A percentile compares a stretch with the other conserved stretches of the same genome.
Evolutionary conservation across 257 asterid species (phyloP).

Genomic region (Solanum neorickii): DNA sequence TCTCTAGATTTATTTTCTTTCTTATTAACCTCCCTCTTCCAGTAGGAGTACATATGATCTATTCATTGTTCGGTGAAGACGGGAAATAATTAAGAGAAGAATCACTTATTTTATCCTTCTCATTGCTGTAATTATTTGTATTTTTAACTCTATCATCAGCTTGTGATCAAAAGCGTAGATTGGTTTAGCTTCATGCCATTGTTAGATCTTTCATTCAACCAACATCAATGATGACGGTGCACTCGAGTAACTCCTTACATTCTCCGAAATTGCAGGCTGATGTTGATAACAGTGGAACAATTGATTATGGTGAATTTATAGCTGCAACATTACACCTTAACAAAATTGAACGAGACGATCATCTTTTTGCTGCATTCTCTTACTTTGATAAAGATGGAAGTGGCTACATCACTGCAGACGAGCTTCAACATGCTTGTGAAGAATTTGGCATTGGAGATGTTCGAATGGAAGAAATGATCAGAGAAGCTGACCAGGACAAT

Average conservation of each 20-base stretch:
- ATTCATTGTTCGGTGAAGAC: not conserved
- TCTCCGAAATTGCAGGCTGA: slow-evolving; percentile 53
- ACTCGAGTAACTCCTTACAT: not conserved
- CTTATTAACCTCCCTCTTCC: not conserved
- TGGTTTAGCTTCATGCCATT: not conserved
- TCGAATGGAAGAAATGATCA: slow-evolving; percentile 76
- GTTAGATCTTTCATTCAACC: not conserved
- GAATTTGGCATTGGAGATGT: slow-evolving; percentile 51
- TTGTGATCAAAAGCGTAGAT: not conserved
- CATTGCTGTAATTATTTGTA: not conserved
- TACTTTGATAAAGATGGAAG: slow-evolving; percentile 16
- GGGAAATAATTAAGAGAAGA: not conserved
- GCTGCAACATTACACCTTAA: slow-evolving; percentile 86
- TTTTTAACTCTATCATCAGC: not conserved
- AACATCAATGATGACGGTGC: not conserved
- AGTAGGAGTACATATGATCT: not conserved
- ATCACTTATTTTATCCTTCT: not conserved
- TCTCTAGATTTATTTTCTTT: not conserved
- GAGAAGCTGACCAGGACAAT: slow-evolving; percentile 78
- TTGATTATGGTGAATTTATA: slow-evolving; percentile 78
- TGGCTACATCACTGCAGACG: slow-evolving; percentile 10
- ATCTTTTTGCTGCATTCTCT: slow-evolving; percentile 16
- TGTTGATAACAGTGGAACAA: slow-evolving; percentile 82
- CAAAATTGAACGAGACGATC: slow-evolving; percentile 54
- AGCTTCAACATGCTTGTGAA: slow-evolving; percentile 14